These are phyloP conservation scores for Epichloe bromicola DNA, from an alignment of 2,329 filamentous ascomycete species.

Conservation along the genomic window DNA sequence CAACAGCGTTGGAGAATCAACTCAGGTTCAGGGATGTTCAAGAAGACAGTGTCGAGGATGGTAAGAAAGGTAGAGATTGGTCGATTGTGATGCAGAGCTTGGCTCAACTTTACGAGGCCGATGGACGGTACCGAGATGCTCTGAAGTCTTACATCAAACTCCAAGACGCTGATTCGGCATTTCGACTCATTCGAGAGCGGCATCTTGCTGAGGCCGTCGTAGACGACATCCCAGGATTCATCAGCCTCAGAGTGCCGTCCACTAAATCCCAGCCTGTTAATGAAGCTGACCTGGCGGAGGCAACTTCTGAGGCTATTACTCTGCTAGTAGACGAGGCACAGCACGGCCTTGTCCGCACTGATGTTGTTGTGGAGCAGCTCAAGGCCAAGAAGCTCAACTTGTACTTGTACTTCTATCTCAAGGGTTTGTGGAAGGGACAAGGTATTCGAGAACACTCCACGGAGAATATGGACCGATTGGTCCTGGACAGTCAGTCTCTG, in stretches of 20 bases:
- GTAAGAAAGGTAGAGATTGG: conserved; percentile 69
- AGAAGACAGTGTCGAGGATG: conserved; percentile 63
- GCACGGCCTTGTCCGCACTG: conserved; percentile 69
- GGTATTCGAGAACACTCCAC: conserved; percentile 41
- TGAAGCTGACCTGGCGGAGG: conserved; percentile 59
- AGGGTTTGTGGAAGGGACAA: conserved; percentile 70
- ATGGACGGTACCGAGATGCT: conserved; percentile 70
- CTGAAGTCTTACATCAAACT: conserved; percentile 79
- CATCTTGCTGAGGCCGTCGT: conserved; percentile 81
- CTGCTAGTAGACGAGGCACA: conserved; percentile 85
- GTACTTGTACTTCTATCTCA: conserved; percentile 87
- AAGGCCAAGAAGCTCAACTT: conserved; percentile 51
- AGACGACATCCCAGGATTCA: conserved; percentile 82
- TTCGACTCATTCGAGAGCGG: conserved; percentile 73
- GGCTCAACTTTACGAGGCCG: conserved; percentile 72
- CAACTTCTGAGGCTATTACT: conserved; percentile 71
- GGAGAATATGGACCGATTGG: conserved; percentile 42
- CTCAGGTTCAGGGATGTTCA: conserved; percentile 62
- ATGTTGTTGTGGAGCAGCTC: conserved; percentile 67
- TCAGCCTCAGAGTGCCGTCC: conserved; percentile 71
- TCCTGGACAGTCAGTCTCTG: conserved; percentile 50
- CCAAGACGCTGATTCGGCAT: conserved; percentile 82
- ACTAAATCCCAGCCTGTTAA: conserved; percentile 54
- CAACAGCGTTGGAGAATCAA: conserved; percentile 68
- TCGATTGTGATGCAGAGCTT: conserved; percentile 76